Conservation (phyloP, 2,329 filamentous ascomycete genomes). For the Hypomyces rosellus region DNA sequence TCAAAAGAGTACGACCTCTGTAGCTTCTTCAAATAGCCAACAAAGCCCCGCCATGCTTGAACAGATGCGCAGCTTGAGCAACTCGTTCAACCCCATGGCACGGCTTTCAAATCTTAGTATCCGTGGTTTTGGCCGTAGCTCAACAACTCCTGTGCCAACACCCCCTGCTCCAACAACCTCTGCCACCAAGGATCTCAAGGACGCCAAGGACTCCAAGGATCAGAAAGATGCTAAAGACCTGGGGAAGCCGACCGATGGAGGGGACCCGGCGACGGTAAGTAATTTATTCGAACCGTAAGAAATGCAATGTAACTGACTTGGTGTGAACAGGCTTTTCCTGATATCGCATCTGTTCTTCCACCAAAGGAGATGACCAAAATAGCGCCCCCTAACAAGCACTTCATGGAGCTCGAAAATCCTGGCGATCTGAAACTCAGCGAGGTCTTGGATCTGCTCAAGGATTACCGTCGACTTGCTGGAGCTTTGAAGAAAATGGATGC, state of each 20-base stretch:
- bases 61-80: conserved; percentile 75
- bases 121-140: conserved; percentile 63
- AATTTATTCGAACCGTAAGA: neutral
- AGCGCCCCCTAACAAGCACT: conserved; percentile 62
- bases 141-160: conserved; percentile 29
- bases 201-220: neutral
- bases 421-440: conserved; percentile 68
- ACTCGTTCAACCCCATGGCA: conserved; percentile 74
- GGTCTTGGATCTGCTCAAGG: conserved; percentile 62
- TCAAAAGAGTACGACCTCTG: conserved; percentile 13
- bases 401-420: conserved; percentile 65
- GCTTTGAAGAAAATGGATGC: conserved; percentile 57
- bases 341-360: conserved; percentile 48
- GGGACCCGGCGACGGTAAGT: conserved; percentile 52
- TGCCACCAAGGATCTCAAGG: neutral
- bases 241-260: conserved; percentile 42
- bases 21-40: conserved; percentile 12
- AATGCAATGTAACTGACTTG: conserved; percentile 6
- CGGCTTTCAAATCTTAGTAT: conserved; percentile 69
- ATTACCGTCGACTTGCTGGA: conserved; percentile 66
- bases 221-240: conserved; percentile 24
- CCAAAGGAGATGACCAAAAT: conserved; percentile 51
- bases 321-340: conserved; percentile 49
- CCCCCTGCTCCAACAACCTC: conserved; percentile 18
- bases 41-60: conserved; percentile 60